Conservation (phyloP, 176 grass and related monocot genomes). For the Bonia amplexicaulis region DNA sequence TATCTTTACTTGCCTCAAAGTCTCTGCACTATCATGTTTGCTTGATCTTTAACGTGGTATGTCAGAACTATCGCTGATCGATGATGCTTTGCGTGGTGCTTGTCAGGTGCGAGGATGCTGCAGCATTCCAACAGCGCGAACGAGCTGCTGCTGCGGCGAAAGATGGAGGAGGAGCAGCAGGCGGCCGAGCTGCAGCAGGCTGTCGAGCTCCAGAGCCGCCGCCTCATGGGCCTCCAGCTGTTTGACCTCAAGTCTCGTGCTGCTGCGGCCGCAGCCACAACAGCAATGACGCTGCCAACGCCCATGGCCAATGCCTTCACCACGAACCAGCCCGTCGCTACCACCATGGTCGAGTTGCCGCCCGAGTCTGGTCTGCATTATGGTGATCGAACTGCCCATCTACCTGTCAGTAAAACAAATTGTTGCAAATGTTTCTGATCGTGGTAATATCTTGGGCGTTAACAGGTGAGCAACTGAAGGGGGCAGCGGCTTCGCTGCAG, state of each 20-base stretch:
- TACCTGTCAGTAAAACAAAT: not conserved
- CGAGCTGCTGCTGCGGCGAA: conserved; percentile 62
- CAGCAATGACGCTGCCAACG: not conserved
- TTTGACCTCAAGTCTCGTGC: conserved; percentile 55
- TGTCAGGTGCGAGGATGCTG: conserved; percentile 71
- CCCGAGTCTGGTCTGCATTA: conserved; percentile 15
- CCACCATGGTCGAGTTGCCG: conserved; percentile 14
- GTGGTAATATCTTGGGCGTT: conserved; percentile 18
- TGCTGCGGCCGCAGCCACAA: not conserved
- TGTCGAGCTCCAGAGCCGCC: conserved; percentile 67
- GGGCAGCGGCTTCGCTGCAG: not conserved
- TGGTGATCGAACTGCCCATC: too few relatives aligned
- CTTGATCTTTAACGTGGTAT: not conserved
- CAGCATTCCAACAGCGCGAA: conserved; percentile 54
- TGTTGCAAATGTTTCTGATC: not conserved
- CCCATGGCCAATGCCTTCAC: not conserved
- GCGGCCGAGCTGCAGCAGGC: conserved; percentile 67
- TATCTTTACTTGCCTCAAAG: not conserved
- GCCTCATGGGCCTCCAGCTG: conserved; percentile 63
- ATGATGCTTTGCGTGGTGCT: not conserved
- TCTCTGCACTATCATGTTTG: not conserved
- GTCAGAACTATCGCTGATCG: not conserved
- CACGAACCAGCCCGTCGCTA: not conserved
- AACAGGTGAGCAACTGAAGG: conserved; percentile 41
- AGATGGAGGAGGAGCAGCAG: conserved; percentile 86